Evolutionary conservation across 2,329 filamentous ascomycete species (phyloP), one percentile per base, ranked within the genome.

Genomic region (Alternaria solani): DNA sequence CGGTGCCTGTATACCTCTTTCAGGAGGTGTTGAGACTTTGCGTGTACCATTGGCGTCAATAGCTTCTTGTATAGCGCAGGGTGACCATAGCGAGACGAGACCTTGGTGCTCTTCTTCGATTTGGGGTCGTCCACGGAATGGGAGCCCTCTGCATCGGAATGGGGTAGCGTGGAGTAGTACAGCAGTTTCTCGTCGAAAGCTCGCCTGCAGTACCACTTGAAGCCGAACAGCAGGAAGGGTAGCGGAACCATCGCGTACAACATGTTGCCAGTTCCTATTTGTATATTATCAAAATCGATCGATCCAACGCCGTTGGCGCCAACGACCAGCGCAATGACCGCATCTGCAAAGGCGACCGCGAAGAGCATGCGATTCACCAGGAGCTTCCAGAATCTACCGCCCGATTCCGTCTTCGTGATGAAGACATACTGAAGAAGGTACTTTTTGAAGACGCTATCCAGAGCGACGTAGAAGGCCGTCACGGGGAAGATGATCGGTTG

Each of bases 391-490:
- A 94, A 96, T 76, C 91, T 87, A 51, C 95, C 95, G 12, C 94
- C 94, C 0, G 93, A 97, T 75, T 99, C 95, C 8, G 90, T 96
- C 83, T 98, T 98, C 51, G 95, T 98, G 63, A 97, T 87, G 74
- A 97, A 96, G 66, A 97, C 90, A 79, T 99, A 84, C 54, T 79
- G 77, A 23, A 98, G 82, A 43, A 97, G 83, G 74, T 99, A 99
- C 80, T 97, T 98, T 84, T 97, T 97, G 72, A 98, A 84, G 78
- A 91, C 91, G 8, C 89, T 89, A 76, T 98, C 95, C 58, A 98
- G 84, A 54, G 83, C 82, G 75, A 98, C 96, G 82, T 97, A 98
- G 34, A 97, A 81, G 2, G 93, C 93, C 0, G 92, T 93, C 39
- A 96, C 90, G 0, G 92, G 90, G 7, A 99, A 85, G 3, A 96